These are phyloP conservation scores for Echeveria elegans DNA, from an alignment of 164 flowering plant species.

Conservation along the genomic window DNA sequence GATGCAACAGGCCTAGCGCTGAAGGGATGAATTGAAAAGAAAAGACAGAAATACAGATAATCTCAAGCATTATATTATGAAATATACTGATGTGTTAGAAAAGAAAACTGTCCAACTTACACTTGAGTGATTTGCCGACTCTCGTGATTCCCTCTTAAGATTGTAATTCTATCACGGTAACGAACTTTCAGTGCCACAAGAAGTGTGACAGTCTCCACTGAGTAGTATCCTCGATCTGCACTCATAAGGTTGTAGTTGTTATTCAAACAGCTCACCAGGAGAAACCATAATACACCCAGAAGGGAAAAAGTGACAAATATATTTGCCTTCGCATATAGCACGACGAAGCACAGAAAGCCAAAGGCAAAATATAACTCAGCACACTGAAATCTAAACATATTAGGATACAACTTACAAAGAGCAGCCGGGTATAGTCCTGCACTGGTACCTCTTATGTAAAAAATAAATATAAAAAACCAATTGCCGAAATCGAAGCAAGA, in stretches of 20 bases:
- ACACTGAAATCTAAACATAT: no score
- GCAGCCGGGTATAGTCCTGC: no score
- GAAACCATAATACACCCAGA: constrained; percentile 6
- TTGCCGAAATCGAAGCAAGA: no score
- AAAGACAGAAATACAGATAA: no score
- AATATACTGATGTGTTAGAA: not conserved
- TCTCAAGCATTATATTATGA: not conserved
- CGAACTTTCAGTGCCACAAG: not conserved
- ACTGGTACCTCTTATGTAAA: no score
- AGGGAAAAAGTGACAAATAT: not conserved
- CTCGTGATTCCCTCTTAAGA: not conserved
- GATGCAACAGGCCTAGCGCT: not conserved
- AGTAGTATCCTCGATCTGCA: not conserved
- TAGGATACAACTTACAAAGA: no score
- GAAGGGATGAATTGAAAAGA: no score
- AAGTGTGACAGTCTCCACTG: not conserved
- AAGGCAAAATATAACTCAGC: no score
- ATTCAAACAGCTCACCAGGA: not conserved
- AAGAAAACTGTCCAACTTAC: not conserved
- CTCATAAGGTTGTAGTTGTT: not conserved
- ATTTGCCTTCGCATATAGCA: no score
- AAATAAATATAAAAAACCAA: no score
- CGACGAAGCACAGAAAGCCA: no score
- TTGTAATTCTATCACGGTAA: not conserved
- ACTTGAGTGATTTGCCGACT: constrained; percentile 13